Conservation (phyloP, 2,329 filamentous ascomycete species). For the Dendryphion nanum region DNA sequence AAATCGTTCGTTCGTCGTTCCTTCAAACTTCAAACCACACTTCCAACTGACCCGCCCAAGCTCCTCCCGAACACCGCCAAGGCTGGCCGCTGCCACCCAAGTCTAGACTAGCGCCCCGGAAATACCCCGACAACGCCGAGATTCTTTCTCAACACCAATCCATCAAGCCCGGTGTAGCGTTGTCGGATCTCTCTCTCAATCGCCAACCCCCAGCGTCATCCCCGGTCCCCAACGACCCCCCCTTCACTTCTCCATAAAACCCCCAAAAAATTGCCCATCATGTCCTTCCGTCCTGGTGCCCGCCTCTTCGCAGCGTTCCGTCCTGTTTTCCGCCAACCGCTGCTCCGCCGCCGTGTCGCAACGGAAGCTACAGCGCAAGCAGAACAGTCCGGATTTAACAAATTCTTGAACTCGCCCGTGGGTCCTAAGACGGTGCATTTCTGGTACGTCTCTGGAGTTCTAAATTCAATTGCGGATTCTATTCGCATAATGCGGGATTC, state of each 20-base stretch:
- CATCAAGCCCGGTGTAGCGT: too few relatives aligned
- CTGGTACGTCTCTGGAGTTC: slow-evolving; percentile 76
- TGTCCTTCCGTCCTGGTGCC: slow-evolving; percentile 58
- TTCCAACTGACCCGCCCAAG: too few relatives aligned
- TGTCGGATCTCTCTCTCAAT: too few relatives aligned
- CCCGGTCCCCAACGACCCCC: too few relatives aligned
- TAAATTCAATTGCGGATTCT: neutral
- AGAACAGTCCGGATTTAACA: slow-evolving; percentile 60
- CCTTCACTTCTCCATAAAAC: too few relatives aligned
- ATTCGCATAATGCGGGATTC: neutral
- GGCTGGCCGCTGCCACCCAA: too few relatives aligned
- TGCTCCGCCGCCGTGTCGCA: slow-evolving; percentile 65
- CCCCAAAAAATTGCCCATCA: too few relatives aligned
- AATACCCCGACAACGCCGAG: too few relatives aligned
- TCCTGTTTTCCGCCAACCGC: slow-evolving; percentile 51
- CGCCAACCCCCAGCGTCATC: too few relatives aligned
- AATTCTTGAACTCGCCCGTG: slow-evolving; percentile 58
- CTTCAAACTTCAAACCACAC: slow-evolving; percentile 3
- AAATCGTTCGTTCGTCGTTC: neutral
- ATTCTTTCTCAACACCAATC: too few relatives aligned
- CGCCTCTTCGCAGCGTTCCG: slow-evolving; percentile 57
- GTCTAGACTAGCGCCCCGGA: too few relatives aligned
- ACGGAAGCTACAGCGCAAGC: slow-evolving; percentile 45
- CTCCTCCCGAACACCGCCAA: too few relatives aligned
- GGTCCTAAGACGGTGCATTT: slow-evolving; percentile 85